Conservation (phyloP, 2,329 filamentous ascomycete species). For the Ceratocystis destructans region DNA sequence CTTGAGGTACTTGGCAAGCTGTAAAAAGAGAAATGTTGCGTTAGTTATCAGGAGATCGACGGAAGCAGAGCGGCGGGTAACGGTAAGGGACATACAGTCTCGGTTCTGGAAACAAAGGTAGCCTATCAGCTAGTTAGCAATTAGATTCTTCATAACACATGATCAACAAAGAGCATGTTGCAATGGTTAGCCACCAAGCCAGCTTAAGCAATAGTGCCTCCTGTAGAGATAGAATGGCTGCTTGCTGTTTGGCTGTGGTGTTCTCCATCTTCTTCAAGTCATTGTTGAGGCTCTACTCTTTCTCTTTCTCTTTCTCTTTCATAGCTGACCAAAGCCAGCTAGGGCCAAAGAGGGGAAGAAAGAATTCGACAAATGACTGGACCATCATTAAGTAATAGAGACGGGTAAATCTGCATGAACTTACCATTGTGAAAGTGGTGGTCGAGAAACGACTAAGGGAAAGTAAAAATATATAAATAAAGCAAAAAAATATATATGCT, state of each 20-base stretch:
- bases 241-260: background rate
- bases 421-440: slow-evolving; percentile 15
- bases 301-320: background rate
- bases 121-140: slow-evolving; percentile 14
- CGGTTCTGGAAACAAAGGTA: slow-evolving; percentile 17
- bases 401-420: background rate
- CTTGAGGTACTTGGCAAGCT: slow-evolving; percentile 85
- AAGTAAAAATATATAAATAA: slow-evolving; percentile 12
- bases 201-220: background rate
- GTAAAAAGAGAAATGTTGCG: slow-evolving; percentile 21
- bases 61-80: background rate
- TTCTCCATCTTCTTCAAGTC: background rate
- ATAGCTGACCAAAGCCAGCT: background rate
- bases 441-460: slow-evolving; percentile 10
- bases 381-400: background rate
- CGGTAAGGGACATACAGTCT: slow-evolving; percentile 12
- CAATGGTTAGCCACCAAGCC: background rate
- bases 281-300: slow-evolving; percentile 9
- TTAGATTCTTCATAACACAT: background rate
- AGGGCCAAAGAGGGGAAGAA: background rate
- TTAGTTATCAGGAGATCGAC: background rate
- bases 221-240: background rate
- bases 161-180: background rate
- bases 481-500: slow-evolving; percentile 5
- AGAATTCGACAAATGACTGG: background rate